Percentiles rank a stretch among this genome's conserved stretches.
Evolutionary conservation across 257 asterid species (phyloP).

Genomic region (Solanum pimpinellifolium): DNA sequence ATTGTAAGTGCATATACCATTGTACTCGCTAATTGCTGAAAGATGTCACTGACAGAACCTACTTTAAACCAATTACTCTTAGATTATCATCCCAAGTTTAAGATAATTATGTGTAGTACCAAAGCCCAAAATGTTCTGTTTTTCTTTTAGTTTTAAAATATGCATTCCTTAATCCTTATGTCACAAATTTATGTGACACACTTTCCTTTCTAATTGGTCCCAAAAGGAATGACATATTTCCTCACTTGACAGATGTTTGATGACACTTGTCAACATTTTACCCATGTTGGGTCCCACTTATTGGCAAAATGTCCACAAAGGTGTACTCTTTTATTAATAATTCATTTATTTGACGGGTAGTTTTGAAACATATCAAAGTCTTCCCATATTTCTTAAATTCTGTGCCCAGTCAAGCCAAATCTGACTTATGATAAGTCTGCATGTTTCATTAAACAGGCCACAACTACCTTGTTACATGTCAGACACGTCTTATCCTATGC

Average conservation of each 20-base stretch:
- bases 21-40: background rate
- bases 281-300: background rate
- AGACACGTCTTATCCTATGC: background rate
- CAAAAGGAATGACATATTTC: background rate
- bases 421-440: background rate
- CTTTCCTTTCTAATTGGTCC: background rate
- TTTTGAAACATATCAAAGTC: background rate
- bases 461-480: background rate
- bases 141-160: background rate
- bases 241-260: background rate
- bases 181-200: background rate
- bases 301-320: no score
- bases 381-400: background rate
- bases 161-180: background rate
- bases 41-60: background rate
- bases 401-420: background rate
- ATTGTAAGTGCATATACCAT: background rate
- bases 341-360: background rate
- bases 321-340: background rate
- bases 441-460: background rate
- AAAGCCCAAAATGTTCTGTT: background rate
- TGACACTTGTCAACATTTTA: background rate
- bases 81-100: background rate
- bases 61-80: background rate
- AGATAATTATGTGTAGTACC: background rate